Evolutionary conservation across 331 rosid species (phyloP), one percentile per base, ranked within the genome.

Genomic region (Erythrophleum ivorense): DNA sequence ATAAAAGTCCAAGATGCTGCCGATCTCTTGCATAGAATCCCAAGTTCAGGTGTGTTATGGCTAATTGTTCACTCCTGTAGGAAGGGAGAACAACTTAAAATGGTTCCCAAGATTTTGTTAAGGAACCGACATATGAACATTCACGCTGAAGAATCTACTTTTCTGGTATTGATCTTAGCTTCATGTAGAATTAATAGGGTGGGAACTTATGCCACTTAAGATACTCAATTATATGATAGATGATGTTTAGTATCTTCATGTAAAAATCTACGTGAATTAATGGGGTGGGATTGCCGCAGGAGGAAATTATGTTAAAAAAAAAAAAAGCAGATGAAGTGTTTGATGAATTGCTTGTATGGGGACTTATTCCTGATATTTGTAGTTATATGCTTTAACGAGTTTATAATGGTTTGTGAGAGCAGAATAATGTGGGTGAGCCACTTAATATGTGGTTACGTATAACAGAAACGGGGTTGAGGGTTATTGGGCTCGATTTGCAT

Each of bases 331-430:
- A 84, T 81, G 71, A 86, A 55, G 65, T 89, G 83, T 87, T 89
- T 53, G 91, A 91, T 74, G 95, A 91, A 85, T 31, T 84, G 89
- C 87, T 87, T 76, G 85, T 86, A 24, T 4, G 81, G 83, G 71
- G 89, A 18, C 78, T 91, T 75, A 75, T 87, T 73, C 91, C 86
- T 62, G 84, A 90, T 80, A 43, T 84, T 11, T 82, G 74, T 82
- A 82, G 89, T 21, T 88, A 85, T 85, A 85, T 16, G 55, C 13
- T 50, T 12, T n/a, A 85, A 82, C 41, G 85, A 84, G 78, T 85
- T 78, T 36, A 80, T 87, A 53, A 69, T 83, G 90, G 90, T 31
- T 78, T 91, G 80, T 85, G 87, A 77, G 82, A 86, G 81, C 86
- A 82, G 79, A 80, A 80, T 33, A 77, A 79, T 9, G 57, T 71